Conservation (phyloP, 1,284 basidiomycete species). For the Ganoderma resinaceum region DNA sequence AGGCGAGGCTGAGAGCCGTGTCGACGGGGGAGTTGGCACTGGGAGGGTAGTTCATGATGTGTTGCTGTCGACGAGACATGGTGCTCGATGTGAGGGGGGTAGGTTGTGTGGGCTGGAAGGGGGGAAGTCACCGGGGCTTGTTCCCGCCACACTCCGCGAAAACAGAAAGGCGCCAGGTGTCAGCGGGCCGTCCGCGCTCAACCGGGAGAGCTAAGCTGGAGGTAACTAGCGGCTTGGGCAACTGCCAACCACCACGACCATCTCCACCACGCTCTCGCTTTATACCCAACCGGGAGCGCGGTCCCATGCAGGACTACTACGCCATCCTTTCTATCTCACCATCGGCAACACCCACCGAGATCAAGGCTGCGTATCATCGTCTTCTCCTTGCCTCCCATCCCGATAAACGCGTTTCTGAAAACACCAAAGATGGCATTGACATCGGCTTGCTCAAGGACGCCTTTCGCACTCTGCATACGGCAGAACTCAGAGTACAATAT, state of each 20-base stretch:
- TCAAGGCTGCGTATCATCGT: slow-evolving; percentile 77
- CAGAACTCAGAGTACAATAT: slow-evolving; percentile 54
- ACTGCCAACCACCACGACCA: slow-evolving; percentile 9
- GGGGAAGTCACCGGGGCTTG: not conserved
- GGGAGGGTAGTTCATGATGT: slow-evolving; percentile 25
- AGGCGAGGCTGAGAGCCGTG: slow-evolving; percentile 66
- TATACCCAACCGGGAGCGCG: not conserved
- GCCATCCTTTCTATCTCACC: slow-evolving; percentile 41
- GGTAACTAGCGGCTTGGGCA: not conserved
- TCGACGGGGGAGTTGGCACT: slow-evolving; percentile 34
- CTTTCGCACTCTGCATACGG: slow-evolving; percentile 59
- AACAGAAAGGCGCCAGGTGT: not conserved
- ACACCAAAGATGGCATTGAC: slow-evolving; percentile 42
- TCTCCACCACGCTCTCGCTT: not conserved
- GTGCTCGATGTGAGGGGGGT: not conserved
- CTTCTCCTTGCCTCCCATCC: slow-evolving; percentile 70
- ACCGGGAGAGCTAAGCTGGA: not conserved
- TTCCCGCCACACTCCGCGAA: not conserved
- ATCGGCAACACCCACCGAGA: slow-evolving; percentile 47
- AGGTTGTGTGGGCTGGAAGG: slow-evolving; percentile 4
- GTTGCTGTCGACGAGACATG: slow-evolving; percentile 25
- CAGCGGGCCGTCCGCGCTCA: not conserved
- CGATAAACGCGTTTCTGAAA: slow-evolving; percentile 56
- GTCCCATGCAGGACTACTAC: slow-evolving; percentile 39
- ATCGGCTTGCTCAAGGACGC: slow-evolving; percentile 69